Evolutionary conservation across 2,329 filamentous ascomycete species (phyloP), one percentile per base, ranked within the genome.

Genomic region (Drechslera avenae): DNA sequence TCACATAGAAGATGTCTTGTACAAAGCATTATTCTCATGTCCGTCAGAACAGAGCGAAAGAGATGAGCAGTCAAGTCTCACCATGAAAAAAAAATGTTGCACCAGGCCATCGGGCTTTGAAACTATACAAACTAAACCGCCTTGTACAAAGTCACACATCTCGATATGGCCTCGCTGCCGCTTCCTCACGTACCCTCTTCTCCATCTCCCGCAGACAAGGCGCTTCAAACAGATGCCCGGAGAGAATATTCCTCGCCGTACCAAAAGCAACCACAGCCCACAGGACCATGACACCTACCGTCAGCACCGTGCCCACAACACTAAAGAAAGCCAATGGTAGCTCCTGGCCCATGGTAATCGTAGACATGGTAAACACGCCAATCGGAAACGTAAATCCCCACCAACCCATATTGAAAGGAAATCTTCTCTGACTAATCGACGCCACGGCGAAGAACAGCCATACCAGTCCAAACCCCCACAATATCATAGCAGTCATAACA

Each of bases 321-420:
- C 72, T 71, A 57, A 86, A 86, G 61, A 86, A 83, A 0, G 56
- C 54, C n/a, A 78, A 83, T 0, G 79, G 78, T 47, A 85, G 69
- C 57, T 84, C 80, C 23, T 75, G 67, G 1, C 77, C 81, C 21
- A 82, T 70, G 12, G 70, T 69, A 4, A 75, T 73, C 0, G 79
- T 81, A 13, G 69, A 74, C 64, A 66, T 62, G 0, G 63, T 54
- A 26, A 62, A 66, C 2, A 84, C 82, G 1, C 83, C 83, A 12
- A 83, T 59, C 0, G 82, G 83, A 58, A 85, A 85, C 0, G 78
- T 83, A 48, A 84, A 84, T 1, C 81, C 80, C 82, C 81, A 85
- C 82, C 82, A 83, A 5, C 83, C 83, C 69, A 85, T 81, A 60
- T 86, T 85, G 68, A 85, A 85, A 0, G 82, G 80, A 56, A 84